These are phyloP conservation scores for Berkeleyomyces basicola DNA, from an alignment of 2,329 filamentous ascomycete species.

Conservation along the genomic window DNA sequence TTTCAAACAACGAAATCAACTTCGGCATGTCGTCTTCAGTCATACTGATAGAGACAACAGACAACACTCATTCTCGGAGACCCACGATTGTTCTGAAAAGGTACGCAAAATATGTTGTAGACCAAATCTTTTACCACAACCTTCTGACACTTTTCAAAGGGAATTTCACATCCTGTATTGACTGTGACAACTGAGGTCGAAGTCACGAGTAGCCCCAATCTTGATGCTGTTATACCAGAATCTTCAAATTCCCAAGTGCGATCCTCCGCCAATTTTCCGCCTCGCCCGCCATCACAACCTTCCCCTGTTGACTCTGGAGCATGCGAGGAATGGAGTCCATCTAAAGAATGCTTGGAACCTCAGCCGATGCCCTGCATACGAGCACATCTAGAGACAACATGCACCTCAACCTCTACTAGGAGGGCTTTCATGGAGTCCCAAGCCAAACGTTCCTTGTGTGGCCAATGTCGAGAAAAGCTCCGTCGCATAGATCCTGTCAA, in stretches of 20 bases:
- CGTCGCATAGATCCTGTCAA: conserved; percentile 38
- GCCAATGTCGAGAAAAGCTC: conserved; percentile 21
- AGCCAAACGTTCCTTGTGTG: conserved; percentile 13
- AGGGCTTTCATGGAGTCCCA: conserved; percentile 12
- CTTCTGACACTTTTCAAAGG: conserved; percentile 15
- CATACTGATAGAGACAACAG: conserved; percentile 16
- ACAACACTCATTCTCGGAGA: conserved; percentile 16
- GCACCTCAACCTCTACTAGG: conserved; percentile 15
- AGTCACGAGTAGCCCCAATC: conserved; percentile 4
- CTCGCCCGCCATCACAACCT: background rate
- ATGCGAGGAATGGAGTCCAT: conserved; percentile 6
- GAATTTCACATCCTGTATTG: conserved; percentile 20
- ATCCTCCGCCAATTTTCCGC: background rate
- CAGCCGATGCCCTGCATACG: conserved; percentile 3
- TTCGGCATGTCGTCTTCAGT: conserved; percentile 30
- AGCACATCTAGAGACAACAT: conserved; percentile 17
- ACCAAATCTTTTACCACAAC: background rate
- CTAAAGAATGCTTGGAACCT: conserved; percentile 9
- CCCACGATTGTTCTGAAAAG: conserved; percentile 22
- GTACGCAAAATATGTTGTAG: conserved; percentile 15
- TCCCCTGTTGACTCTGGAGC: background rate
- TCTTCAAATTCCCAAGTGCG: background rate
- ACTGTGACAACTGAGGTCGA: conserved; percentile 36
- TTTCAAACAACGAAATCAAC: conserved; percentile 38
- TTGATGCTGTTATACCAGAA: conserved; percentile 2